Conservation (phyloP, 345 rosid genomes). For the Xanthoceras sorbifolium region DNA sequence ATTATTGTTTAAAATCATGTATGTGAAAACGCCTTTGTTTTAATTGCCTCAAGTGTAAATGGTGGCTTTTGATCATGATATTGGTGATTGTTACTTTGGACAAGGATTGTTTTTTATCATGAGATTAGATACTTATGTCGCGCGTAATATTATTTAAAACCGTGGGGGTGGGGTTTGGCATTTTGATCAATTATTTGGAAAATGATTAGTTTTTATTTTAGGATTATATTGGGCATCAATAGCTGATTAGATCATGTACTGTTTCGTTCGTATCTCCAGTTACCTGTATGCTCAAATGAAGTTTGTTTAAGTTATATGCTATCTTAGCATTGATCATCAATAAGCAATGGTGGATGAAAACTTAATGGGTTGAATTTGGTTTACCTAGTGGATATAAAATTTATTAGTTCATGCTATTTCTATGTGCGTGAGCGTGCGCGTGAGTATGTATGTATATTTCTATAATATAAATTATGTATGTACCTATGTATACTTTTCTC, state of each 20-base stretch:
- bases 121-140: background rate
- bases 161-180: background rate
- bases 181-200: background rate
- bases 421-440: too few species aligned
- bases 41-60: background rate
- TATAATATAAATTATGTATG: background rate
- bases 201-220: background rate
- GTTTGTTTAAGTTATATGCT: background rate
- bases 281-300: background rate
- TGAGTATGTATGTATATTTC: too few species aligned
- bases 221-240: background rate
- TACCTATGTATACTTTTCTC: background rate
- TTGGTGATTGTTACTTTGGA: background rate
- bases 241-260: background rate
- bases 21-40: background rate
- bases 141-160: background rate
- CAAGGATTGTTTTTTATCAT: background rate
- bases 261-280: too few species aligned
- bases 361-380: background rate
- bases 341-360: background rate
- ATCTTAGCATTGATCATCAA: background rate
- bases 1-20: background rate
- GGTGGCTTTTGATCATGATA: conserved; percentile 3
- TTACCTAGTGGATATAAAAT: background rate
- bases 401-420: background rate